Evolutionary conservation across 2,329 filamentous ascomycete species (phyloP), one percentile per base, ranked within the genome.

Genomic region (Fusarium subtropicale): DNA sequence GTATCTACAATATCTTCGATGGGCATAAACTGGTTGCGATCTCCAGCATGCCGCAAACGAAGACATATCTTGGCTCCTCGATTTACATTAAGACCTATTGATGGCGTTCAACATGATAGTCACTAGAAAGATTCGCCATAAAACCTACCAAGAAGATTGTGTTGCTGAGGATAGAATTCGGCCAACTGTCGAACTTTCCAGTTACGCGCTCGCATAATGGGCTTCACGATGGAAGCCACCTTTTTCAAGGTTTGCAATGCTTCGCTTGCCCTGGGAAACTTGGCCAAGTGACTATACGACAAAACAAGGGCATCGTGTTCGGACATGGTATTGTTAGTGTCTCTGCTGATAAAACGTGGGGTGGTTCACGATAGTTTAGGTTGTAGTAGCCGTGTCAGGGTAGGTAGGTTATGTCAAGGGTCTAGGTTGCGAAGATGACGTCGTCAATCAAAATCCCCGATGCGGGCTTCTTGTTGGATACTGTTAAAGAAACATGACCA

Each of bases 201-300:
- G 57, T 86, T 86, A 44, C 92, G 88, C 48, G 93, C 93, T 69
- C 93, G 87, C 94, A 98, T 98, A 67, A 98, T 92, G 20, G 95
- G 95, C 78, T 97, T 97, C 66, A 97, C 94, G 60, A 97, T 81
- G 28, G 94, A 97, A 4, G 93, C 93, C 41, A 97, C 86, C 79
- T 92, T 94, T 74, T 90, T 91, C 26, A 98, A 85, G 60, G 87
- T 88, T 36, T 87, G 80, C 20, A 88, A 76, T 16, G 86, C 86
- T 61, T 88, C 85, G 18, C 77, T 75, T 22, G 84, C 81, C 4
- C 84, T 82, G 2, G 83, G 80, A 33, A 85, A 81, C 24, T 80
- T 75, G 11, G 76, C 77, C 55, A 88, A 74, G 70, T 88, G 86
- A 36, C 82, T 82, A 74, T 82, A 88, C 10, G 81, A 82, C 20